Conservation (phyloP, 768 basidiomycete genomes). For the Chalciporus sphaerocephalus region DNA sequence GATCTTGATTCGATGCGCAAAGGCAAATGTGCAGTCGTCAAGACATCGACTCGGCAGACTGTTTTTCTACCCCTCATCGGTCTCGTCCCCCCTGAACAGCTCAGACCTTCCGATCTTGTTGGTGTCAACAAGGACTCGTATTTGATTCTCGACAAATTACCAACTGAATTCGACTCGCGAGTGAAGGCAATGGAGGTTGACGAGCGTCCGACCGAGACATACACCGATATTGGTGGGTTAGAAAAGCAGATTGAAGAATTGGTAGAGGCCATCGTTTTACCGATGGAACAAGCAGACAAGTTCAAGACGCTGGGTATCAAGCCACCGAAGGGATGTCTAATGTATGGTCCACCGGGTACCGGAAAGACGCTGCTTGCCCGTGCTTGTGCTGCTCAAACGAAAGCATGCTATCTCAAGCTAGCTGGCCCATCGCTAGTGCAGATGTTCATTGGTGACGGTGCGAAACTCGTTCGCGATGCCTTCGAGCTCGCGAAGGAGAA, state of each 20-base stretch:
- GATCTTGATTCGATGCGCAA: conserved; percentile 95
- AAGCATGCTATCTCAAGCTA: conserved; percentile 96
- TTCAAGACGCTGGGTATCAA: conserved; percentile 98
- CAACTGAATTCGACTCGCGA: conserved; percentile 94
- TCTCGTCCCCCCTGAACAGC: conserved; percentile 87
- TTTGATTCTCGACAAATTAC: conserved; percentile 90
- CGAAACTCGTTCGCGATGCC: conserved; percentile 96
- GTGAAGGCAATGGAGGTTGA: conserved; percentile 99
- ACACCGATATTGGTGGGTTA: conserved; percentile 95
- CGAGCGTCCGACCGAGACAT: conserved; percentile 94
- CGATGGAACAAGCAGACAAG: conserved; percentile 98
- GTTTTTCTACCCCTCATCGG: conserved; percentile 98
- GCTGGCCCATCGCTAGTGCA: conserved; percentile 97
- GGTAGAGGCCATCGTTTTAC: conserved; percentile 95
- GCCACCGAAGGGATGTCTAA: conserved; percentile 95
- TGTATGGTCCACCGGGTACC: conserved; percentile 99
- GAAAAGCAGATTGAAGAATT: conserved; percentile 99
- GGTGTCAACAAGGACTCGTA: conserved; percentile 99
- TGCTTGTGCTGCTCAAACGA: conserved; percentile 96
- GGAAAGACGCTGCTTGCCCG: conserved; percentile 97
- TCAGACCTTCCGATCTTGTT: conserved; percentile 90
- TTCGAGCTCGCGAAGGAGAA: conserved; percentile 98
- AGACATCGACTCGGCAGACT: conserved; percentile 97
- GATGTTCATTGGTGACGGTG: conserved; percentile 99
- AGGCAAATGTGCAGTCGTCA: conserved; percentile 98